These are phyloP conservation scores for Fusarium sp. DNA, from an alignment of 2,329 filamentous ascomycete species.

Conservation along the genomic window DNA sequence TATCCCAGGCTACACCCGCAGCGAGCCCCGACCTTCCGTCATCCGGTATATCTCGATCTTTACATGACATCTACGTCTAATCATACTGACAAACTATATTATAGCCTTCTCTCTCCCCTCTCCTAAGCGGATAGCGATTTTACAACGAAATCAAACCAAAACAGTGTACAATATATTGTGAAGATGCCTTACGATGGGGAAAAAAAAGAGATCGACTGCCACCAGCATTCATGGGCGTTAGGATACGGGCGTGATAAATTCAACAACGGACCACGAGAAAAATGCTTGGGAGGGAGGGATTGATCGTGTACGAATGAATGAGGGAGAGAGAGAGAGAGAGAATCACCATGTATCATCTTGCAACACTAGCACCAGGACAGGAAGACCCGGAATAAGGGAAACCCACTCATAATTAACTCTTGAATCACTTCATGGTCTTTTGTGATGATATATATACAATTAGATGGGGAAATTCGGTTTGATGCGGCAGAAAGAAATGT, in stretches of 20 bases:
- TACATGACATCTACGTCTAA: conserved; percentile 9
- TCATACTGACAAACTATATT: conserved; percentile 26
- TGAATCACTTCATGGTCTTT: background rate
- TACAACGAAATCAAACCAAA: conserved; percentile 27
- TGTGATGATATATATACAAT: background rate
- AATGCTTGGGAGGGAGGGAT: conserved; percentile 38
- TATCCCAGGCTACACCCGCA: conserved; percentile 85
- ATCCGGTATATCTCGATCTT: conserved; percentile 62
- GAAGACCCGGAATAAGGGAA: conserved; percentile 31
- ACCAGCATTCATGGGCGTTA: conserved; percentile 49
- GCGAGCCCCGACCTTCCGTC: conserved; percentile 85
- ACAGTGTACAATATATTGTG: conserved; percentile 47
- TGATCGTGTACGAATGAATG: conserved; percentile 41
- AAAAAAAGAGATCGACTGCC: conserved; percentile 14
- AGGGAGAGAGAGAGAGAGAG: conserved; percentile 24
- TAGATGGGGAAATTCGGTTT: conserved; percentile 7
- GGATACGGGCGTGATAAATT: conserved; percentile 38
- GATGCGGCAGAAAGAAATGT: conserved; percentile 25
- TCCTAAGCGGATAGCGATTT: conserved; percentile 59
- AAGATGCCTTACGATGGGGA: conserved; percentile 18
- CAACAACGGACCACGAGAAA: conserved; percentile 23
- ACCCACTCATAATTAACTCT: conserved; percentile 44
- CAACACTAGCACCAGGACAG: conserved; percentile 28
- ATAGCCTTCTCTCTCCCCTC: conserved; percentile 73
- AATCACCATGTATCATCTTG: conserved; percentile 46